Conservation (phyloP, 305 asterid genomes). For the Fraxinus angustifolia region DNA sequence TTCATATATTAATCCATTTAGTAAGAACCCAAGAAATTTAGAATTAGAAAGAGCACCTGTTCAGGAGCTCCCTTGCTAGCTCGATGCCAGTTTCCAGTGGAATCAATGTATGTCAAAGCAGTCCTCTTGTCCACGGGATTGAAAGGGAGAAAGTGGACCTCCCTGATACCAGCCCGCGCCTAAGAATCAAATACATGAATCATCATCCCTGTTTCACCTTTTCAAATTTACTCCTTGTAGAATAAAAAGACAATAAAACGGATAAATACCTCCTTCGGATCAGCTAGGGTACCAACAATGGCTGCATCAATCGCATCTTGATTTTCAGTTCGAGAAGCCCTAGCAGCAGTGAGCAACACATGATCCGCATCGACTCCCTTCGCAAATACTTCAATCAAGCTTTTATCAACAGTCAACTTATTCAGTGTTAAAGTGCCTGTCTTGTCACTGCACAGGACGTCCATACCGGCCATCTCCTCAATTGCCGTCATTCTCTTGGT, state of each 20-base stretch:
- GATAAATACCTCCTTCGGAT: constrained; percentile 53
- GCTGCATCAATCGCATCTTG: constrained; percentile 67
- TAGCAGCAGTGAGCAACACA: constrained; percentile 49
- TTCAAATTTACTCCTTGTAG: neutral
- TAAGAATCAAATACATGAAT: neutral
- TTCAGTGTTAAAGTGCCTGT: constrained; percentile 55
- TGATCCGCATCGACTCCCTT: constrained; percentile 44
- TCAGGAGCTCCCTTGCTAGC: constrained; percentile 62
- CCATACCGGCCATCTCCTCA: constrained; percentile 61
- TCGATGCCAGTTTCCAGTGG: constrained; percentile 41
- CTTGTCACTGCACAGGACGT: constrained; percentile 56
- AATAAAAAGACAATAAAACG: neutral
- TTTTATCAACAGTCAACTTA: constrained; percentile 47
- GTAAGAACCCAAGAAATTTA: constrained; percentile 3
- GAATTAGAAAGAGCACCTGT: constrained; percentile 29
- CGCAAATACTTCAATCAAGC: constrained; percentile 47
- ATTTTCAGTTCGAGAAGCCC: constrained; percentile 54
- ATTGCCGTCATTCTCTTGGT: constrained; percentile 63
- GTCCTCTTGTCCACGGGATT: constrained; percentile 54
- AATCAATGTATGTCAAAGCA: constrained; percentile 47
- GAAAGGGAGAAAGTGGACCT: constrained; percentile 53
- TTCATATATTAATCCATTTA: neutral
- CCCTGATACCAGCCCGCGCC: constrained; percentile 48
- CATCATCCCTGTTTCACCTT: neutral
- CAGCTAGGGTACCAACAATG: constrained; percentile 59